Conservation (phyloP, 257 asterid species). For the Scutellaria baicalensis region DNA sequence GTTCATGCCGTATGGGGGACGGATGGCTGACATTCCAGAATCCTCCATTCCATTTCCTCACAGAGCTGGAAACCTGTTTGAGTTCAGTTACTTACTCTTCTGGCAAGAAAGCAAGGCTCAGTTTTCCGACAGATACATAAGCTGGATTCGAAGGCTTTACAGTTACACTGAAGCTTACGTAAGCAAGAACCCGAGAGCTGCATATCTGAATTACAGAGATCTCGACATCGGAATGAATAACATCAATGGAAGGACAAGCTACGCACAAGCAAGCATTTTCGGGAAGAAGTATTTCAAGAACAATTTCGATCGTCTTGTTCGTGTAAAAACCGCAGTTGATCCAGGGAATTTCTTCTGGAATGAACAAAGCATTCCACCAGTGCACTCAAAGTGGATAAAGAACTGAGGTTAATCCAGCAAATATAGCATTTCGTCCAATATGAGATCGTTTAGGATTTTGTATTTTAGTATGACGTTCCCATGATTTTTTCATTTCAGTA, state of each 20-base stretch:
- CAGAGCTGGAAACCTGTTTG: slow-evolving; percentile 12
- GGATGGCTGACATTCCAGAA: slow-evolving; percentile 13
- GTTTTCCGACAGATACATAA: neutral
- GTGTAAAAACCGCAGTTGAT: slow-evolving; percentile 12
- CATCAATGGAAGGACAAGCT: neutral
- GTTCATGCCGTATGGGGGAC: slow-evolving; percentile 17
- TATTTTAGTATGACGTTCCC: no score
- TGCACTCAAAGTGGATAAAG: neutral
- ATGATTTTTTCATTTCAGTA: no score
- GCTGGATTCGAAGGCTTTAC: slow-evolving; percentile 1
- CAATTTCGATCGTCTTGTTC: slow-evolving; percentile 2
- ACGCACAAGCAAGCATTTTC: slow-evolving; percentile 1
- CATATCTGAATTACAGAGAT: neutral
- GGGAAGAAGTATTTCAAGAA: slow-evolving; percentile 10
- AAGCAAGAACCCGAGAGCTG: neutral
- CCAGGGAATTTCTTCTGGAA: slow-evolving; percentile 26
- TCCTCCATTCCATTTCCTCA: slow-evolving; percentile 16
- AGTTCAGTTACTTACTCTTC: neutral
- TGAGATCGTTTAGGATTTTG: no score
- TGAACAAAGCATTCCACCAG: slow-evolving; percentile 36
- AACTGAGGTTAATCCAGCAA: neutral
- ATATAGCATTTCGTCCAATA: no score
- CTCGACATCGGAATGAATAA: slow-evolving; percentile 1
- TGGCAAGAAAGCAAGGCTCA: neutral
- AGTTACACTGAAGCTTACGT: slow-evolving; percentile 11